These are phyloP conservation scores for Saccharomycopsis crataegensis DNA, from an alignment of 1,139 yeast genomes.

Conservation along the genomic window DNA sequence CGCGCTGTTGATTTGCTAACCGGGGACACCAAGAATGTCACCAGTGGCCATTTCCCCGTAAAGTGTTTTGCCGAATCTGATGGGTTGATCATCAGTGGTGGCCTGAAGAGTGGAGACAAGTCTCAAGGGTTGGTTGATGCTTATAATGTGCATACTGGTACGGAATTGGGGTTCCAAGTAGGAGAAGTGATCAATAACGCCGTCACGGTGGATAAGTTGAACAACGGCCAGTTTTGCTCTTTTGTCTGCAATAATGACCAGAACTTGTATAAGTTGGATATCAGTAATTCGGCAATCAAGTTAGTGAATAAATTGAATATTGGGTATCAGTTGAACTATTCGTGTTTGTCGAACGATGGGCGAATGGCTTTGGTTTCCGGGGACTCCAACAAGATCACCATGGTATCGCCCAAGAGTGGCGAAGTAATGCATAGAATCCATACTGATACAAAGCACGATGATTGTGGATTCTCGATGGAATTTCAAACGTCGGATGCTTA, in stretches of 20 bases:
- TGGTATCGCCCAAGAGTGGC: conserved; percentile 38
- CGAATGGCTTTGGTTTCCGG: conserved; percentile 52
- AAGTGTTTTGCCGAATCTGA: conserved; percentile 59
- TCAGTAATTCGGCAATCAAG: conserved; percentile 40
- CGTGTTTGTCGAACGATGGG: conserved; percentile 52
- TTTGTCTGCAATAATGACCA: conserved; percentile 80
- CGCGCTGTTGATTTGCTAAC: conserved; percentile 36
- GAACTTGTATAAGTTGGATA: conserved; percentile 56
- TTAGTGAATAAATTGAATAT: conserved; percentile 36
- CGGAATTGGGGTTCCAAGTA: conserved; percentile 42
- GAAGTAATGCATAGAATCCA: conserved; percentile 62
- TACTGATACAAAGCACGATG: conserved; percentile 68
- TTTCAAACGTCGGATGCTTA: conserved; percentile 69
- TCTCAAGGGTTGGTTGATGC: conserved; percentile 59
- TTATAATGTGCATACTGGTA: conserved; percentile 40
- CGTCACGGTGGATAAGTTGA: conserved; percentile 46
- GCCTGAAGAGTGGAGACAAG: conserved; percentile 37
- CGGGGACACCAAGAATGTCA: conserved; percentile 28
- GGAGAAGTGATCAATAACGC: conserved; percentile 84
- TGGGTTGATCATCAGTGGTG: conserved; percentile 63
- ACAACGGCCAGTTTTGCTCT: conserved; percentile 38
- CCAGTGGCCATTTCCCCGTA: conserved; percentile 33
- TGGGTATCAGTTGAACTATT: conserved; percentile 49
- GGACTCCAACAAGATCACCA: conserved; percentile 45
- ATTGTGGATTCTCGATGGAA: conserved; percentile 79